Evolutionary conservation across 495 filamentous ascomycete genomes (phyloP).

Genomic region (Diplogelasinospora grovesii): DNA sequence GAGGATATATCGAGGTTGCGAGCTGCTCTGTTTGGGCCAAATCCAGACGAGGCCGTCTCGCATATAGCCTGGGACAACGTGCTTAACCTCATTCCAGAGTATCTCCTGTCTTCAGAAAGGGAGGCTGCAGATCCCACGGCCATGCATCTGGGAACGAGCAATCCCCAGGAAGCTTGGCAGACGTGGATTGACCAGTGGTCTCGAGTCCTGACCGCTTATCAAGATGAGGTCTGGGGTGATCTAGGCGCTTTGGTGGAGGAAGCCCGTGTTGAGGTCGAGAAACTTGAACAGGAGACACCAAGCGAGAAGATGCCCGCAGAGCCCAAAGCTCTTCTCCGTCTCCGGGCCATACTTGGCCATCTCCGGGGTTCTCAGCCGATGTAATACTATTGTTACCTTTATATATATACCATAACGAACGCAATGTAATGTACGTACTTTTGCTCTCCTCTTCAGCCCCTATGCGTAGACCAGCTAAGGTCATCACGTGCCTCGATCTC

Average conservation of each 20-base stretch:
- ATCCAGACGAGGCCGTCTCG: neutral
- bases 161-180: conserved; percentile 35
- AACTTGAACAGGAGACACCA: conserved; percentile 16
- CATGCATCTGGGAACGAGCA: conserved; percentile 26
- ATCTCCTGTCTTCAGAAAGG: too few species aligned
- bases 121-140: conserved; percentile 3
- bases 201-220: conserved; percentile 56
- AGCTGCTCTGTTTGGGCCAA: conserved; percentile 27
- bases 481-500: too few species aligned
- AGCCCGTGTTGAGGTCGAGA: conserved; percentile 52
- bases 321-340: conserved; percentile 21
- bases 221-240: conserved; percentile 76
- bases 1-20: conserved; percentile 23
- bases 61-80: conserved; percentile 30
- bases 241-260: conserved; percentile 54
- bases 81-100: conserved; percentile 38
- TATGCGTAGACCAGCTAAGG: too few species aligned
- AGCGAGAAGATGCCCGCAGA: conserved; percentile 20
- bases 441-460: too few species aligned
- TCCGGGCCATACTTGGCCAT: conserved; percentile 28
- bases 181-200: conserved; percentile 53
- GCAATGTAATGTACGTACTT: too few species aligned
- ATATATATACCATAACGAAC: too few species aligned
- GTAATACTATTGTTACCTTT: too few species aligned
- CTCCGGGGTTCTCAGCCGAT: conserved; percentile 13